These are phyloP conservation scores for Phytophthora citrophthora DNA, from an alignment of 352 stramenopile genomes.

Conservation along the genomic window DNA sequence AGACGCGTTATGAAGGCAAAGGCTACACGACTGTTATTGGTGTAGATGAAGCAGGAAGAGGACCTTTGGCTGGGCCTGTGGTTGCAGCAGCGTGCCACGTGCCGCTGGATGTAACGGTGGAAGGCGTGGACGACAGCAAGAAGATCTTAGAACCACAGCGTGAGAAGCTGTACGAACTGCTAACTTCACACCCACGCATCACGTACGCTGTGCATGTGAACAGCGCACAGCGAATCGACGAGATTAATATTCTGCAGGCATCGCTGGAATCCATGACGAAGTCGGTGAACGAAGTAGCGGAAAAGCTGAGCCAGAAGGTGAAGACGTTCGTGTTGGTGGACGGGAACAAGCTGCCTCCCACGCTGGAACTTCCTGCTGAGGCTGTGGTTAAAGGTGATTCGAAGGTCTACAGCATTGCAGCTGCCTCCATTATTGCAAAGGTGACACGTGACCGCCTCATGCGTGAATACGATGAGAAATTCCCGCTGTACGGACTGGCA, in stretches of 20 bases:
- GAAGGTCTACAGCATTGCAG: constrained; percentile 96
- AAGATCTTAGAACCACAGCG: constrained; percentile 95
- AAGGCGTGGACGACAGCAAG: constrained; percentile 95
- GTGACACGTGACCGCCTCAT: constrained; percentile 98
- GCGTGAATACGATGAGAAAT: constrained; percentile 92
- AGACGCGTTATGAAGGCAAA: constrained; percentile 52
- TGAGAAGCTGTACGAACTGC: constrained; percentile 90
- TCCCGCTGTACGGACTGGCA: constrained; percentile 93
- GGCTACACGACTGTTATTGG: constrained; percentile 88
- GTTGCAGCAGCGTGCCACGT: constrained; percentile 81
- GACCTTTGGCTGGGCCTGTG: constrained; percentile 93
- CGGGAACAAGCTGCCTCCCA: constrained; percentile 94
- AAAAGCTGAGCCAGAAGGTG: constrained; percentile 30
- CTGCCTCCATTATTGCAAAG: constrained; percentile 98
- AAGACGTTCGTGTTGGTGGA: constrained; percentile 94
- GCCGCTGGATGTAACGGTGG: constrained; percentile 78
- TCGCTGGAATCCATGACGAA: constrained; percentile 96
- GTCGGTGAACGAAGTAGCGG: constrained; percentile 73
- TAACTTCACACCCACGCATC: constrained; percentile 82
- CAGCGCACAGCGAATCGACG: constrained; percentile 92
- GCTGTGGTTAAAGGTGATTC: constrained; percentile 95
- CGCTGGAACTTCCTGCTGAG: constrained; percentile 87
- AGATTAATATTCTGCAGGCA: constrained; percentile 99
- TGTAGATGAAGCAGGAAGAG: constrained; percentile 96
- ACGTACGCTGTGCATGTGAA: constrained; percentile 89